Base-by-base conservation (phyloP, 2,329 filamentous ascomycete species). In the Fusarium xylarioides region DNA sequence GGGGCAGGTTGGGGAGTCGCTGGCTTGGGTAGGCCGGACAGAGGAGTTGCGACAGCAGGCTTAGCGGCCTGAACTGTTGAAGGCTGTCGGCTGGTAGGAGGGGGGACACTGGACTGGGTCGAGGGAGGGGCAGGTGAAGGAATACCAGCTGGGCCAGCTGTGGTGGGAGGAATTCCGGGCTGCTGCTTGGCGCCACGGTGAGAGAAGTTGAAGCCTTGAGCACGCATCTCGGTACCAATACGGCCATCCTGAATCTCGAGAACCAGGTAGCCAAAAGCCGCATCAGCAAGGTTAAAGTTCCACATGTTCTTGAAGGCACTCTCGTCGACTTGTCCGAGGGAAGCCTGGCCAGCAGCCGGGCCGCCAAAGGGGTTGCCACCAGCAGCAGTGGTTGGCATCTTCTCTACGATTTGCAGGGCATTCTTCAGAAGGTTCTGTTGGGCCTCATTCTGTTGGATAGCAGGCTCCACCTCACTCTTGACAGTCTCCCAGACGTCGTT, bases 301-400 rank as follows among this genome's bases (percentile, higher is more conserved):
- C 96, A 99, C 96, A 98, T 98, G 82, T 99, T 99, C 87, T 99
- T 99, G 89, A 99, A 99, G 3, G 96, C 96, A 78, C 95, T 98
- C 86, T 99, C 96, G 73, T 99, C 96, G 23, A 99, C 95, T 79
- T 97, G 93, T 37, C 96, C 96, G 56, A 94, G 91, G 65, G 90
- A 89, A 59, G 88, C 85, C 56, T 91, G 91, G 43, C 92, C 93
- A 55, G 91, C 90, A 59, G 91, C 90, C 35, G 94, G 93, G 19
- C 95, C 95, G 49, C 96, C 96, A 79, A 99, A 99, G 11, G 96
- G 96, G 81, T 98, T 98, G 28, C 96, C 96, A 62, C 96, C 96
- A 69, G 95, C 97, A 42, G 96, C 96, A 40, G 95, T 95, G 18
- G 91, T 92, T 16, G 96, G 96, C 96, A 99, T 99, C 88, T 97